A percentile compares a stretch with the other conserved stretches of the same genome.
Evolutionary conservation across 2,329 filamentous ascomycete species (phyloP).

Genomic region (Trichoderma atrobrunneum): DNA sequence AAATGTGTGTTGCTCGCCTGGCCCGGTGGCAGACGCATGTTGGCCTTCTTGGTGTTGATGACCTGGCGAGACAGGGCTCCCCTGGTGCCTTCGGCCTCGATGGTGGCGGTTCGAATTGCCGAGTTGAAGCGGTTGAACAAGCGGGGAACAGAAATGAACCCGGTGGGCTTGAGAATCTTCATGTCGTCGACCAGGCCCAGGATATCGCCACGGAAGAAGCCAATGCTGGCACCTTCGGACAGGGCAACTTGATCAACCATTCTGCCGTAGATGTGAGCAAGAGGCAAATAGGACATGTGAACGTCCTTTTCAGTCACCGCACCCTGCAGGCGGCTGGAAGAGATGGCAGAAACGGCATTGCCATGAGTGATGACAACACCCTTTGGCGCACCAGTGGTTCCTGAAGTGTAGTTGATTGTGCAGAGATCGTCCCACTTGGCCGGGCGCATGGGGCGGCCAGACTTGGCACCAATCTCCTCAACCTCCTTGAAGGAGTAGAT

Average conservation of each 20-base stretch:
- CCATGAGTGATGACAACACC: slow-evolving; percentile 79
- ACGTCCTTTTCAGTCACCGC: slow-evolving; percentile 55
- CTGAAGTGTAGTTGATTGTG: slow-evolving; percentile 90
- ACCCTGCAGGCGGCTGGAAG: slow-evolving; percentile 56
- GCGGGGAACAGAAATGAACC: slow-evolving; percentile 84
- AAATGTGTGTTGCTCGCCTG: slow-evolving; percentile 77
- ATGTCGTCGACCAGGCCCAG: slow-evolving; percentile 84
- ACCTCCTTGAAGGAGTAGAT: slow-evolving; percentile 79
- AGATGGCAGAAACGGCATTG: slow-evolving; percentile 72
- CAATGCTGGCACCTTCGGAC: slow-evolving; percentile 69
- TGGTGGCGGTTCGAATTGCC: slow-evolving; percentile 74
- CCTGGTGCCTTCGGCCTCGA: slow-evolving; percentile 75
- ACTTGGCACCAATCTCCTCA: slow-evolving; percentile 72
- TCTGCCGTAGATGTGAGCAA: slow-evolving; percentile 92
- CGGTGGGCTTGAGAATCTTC: slow-evolving; percentile 78
- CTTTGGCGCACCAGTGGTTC: slow-evolving; percentile 79
- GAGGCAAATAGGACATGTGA: slow-evolving; percentile 81
- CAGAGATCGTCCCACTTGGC: slow-evolving; percentile 73
- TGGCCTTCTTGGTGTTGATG: slow-evolving; percentile 75
- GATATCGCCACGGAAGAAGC: slow-evolving; percentile 93
- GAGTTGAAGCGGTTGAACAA: slow-evolving; percentile 88
- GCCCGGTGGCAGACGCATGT: slow-evolving; percentile 66
- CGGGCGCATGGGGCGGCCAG: slow-evolving; percentile 66
- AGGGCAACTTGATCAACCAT: slow-evolving; percentile 75
- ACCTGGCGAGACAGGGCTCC: slow-evolving; percentile 79